phyloP scores from a whole-genome alignment of 1,139 yeast genomes.

The Kurtzmaniella natalensis region DNA sequence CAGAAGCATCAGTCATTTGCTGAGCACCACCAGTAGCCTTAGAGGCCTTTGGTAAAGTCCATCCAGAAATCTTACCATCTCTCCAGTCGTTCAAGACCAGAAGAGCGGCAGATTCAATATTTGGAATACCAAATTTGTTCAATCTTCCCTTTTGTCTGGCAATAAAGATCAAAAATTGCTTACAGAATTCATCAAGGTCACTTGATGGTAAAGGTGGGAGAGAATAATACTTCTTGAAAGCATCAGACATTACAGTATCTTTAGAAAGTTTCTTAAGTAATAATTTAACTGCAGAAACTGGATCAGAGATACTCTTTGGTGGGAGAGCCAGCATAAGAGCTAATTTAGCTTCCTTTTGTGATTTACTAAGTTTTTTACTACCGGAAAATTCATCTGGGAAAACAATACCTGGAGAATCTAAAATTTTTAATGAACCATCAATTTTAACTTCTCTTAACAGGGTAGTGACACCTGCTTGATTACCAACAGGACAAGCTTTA shows the following conservation, averaged over 20 bases:
- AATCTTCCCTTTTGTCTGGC: slow-evolving; percentile 92
- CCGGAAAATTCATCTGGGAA: slow-evolving; percentile 68
- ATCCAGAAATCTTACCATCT: slow-evolving; percentile 89
- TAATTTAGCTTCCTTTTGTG: slow-evolving; percentile 80
- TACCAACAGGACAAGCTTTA: slow-evolving; percentile 92
- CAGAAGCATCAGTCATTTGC: slow-evolving; percentile 9
- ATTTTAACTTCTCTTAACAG: slow-evolving; percentile 87
- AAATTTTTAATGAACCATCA: slow-evolving; percentile 80
- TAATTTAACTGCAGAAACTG: slow-evolving; percentile 74
- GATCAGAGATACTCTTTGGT: slow-evolving; percentile 80
- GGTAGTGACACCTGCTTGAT: slow-evolving; percentile 96
- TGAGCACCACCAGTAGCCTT: slow-evolving; percentile 24
- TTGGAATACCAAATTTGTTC: slow-evolving; percentile 91
- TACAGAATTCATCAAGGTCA: slow-evolving; percentile 63
- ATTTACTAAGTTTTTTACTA: slow-evolving; percentile 43
- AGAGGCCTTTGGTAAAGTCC: slow-evolving; percentile 80
- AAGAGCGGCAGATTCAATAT: slow-evolving; percentile 78
- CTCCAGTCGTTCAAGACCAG: slow-evolving; percentile 93
- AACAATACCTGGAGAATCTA: slow-evolving; percentile 97
- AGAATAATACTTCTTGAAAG: slow-evolving; percentile 66
- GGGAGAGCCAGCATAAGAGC: slow-evolving; percentile 88
- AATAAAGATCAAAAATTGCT: slow-evolving; percentile 84
- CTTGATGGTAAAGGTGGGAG: slow-evolving; percentile 76
- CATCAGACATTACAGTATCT: slow-evolving; percentile 69
- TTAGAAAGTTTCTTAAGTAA: slow-evolving; percentile 72